These are phyloP conservation scores for Brassica rapa DNA, from an alignment of 345 rosid genomes.

Conservation along the genomic window DNA sequence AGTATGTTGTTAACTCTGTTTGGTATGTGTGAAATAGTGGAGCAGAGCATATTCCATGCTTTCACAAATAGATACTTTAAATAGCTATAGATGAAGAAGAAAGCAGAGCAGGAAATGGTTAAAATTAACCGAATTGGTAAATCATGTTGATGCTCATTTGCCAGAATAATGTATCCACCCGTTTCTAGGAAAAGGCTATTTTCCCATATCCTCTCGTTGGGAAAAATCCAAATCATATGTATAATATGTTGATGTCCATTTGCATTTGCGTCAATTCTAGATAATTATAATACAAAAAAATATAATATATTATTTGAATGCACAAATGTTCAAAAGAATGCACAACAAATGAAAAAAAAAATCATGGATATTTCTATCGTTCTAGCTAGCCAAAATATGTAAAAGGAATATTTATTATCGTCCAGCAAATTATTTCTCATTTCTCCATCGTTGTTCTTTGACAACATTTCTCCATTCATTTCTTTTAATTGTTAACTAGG, in stretches of 20 bases:
- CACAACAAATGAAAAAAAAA: background rate
- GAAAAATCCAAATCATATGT: conserved; percentile 8
- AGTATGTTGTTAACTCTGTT: conserved; percentile 36
- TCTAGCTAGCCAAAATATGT: background rate
- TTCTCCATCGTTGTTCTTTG: background rate
- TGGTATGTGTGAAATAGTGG: conserved; percentile 38
- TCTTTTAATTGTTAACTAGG: no score
- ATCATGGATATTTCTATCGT: background rate
- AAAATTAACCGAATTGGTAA: conserved; percentile 17
- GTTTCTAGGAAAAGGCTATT: background rate
- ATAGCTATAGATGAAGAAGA: conserved; percentile 12
- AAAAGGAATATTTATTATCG: background rate
- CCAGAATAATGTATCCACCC: background rate
- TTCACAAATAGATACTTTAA: conserved; percentile 33
- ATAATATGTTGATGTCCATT: background rate
- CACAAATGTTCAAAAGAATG: background rate
- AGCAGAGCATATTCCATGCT: conserved; percentile 38
- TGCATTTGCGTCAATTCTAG: conserved; percentile 1
- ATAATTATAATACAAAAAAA: background rate
- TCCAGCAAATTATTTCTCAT: background rate
- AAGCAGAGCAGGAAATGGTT: conserved; percentile 18
- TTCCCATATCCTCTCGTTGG: background rate
- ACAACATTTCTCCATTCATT: background rate
- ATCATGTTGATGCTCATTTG: conserved; percentile 29
- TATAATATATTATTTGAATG: background rate